phyloP scores from a whole-genome alignment of 2,329 filamentous ascomycete species.

The Phaeosphaeria sp. region DNA sequence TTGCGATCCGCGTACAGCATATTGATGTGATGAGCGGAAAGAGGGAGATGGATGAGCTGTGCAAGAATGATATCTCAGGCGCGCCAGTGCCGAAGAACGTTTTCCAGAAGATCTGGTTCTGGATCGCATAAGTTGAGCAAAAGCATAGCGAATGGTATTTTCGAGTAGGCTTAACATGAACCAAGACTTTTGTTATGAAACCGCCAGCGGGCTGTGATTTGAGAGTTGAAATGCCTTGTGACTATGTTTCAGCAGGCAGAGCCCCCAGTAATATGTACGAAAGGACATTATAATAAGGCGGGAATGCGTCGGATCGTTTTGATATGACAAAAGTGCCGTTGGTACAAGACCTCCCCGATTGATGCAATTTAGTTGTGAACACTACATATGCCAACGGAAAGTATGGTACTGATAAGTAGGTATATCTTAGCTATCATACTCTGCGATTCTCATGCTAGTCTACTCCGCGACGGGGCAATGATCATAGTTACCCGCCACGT shows the following conservation, averaged over 20 bases:
- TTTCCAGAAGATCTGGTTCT: conserved; percentile 44
- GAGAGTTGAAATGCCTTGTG: no score
- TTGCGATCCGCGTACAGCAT: conserved; percentile 33
- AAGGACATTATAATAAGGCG: neutral
- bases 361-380: no score
- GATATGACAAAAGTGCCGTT: no score
- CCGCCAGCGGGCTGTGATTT: no score
- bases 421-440: no score
- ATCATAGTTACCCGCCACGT: conserved; percentile 20
- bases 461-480: conserved; percentile 18
- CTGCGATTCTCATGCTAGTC: no score
- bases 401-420: no score
- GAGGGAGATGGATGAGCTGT: conserved; percentile 46
- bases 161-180: neutral
- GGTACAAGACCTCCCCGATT: no score
- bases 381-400: no score
- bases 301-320: neutral
- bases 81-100: conserved; percentile 45
- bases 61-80: conserved; percentile 35
- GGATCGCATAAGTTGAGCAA: conserved; percentile 39
- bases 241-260: no score
- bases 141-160: neutral
- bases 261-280: neutral
- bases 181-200: no score
- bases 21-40: conserved; percentile 45